Evolutionary conservation across 2,329 filamentous ascomycete genomes (phyloP), one percentile per base, ranked within the genome.

Genomic region (Penicillium sp.): DNA sequence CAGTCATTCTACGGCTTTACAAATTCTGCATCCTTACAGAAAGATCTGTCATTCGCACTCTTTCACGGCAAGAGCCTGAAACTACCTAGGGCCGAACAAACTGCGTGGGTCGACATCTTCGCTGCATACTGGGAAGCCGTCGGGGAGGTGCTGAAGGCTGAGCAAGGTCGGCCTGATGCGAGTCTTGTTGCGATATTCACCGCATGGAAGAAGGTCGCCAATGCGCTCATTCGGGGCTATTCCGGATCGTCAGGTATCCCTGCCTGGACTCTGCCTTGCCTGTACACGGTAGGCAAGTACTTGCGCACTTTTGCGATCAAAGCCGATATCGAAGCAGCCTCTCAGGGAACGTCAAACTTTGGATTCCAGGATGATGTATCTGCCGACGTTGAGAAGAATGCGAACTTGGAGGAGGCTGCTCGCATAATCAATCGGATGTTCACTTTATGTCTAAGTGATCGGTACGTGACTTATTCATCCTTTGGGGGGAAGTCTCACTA

Each of bases 351-450:
- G 44, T 68, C 71, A 13, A 67, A 67, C 4, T 77, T 75, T 54
- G 75, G 66, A 23, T 84, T 90, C 57, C 81, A 87, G 56, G 90
- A 96, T 64, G 90, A 96, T 64, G 82, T 94, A 52, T 84, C 90
- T 50, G 80, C 81, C 0, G 85, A 89, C 50, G 69, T 78, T 11
- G 84, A 86, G 59, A 87, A 88, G 66, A 84, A 94, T 61, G 85
- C 89, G 53, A 89, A 87, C 63, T 76, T 98, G 23, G 87, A 95
- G 66, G 90, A 97, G 68, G 89, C 89, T 28, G 90, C 93, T 13
- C 82, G 91, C 54, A 82, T 91, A 36, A 82, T 98, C 49, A 97
- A 96, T 67, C 81, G 87, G 40, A 89, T 97, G 56, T 98, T 97
- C 67, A 87, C 87, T 13, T 71, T 95, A 4, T 98, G 93, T 66